A percentile compares a stretch with the other conserved stretches of the same genome.
These are phyloP conservation scores for Metschnikowia sp. DNA, from an alignment of 805 yeast genomes.

Conservation along the genomic window DNA sequence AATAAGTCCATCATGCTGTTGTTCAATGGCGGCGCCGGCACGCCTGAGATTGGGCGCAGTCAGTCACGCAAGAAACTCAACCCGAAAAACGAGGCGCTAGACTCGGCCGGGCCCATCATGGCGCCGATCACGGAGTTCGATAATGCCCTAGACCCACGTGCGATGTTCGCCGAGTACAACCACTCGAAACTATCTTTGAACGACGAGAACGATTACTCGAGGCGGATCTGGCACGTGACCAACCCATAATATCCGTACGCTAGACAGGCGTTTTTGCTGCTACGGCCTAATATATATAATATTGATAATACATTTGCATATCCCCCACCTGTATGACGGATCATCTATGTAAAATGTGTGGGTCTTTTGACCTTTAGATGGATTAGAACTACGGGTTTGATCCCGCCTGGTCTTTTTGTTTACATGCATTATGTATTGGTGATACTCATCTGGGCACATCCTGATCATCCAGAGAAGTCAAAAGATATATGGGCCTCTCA, in stretches of 20 bases:
- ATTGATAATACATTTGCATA: too few species aligned
- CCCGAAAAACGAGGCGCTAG: constrained; percentile 16
- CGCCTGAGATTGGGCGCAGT: constrained; percentile 25
- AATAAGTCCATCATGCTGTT: constrained; percentile 32
- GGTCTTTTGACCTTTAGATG: too few species aligned
- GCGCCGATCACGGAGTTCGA: constrained; percentile 30
- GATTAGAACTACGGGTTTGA: too few species aligned
- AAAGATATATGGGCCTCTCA: too few species aligned
- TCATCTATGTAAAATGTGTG: too few species aligned
- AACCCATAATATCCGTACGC: constrained; percentile 12
- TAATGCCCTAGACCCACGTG: constrained; percentile 15
- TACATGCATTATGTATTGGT: too few species aligned
- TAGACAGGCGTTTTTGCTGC: too few species aligned
- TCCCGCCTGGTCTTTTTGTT: too few species aligned
- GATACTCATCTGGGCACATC: too few species aligned
- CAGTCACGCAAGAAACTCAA: constrained; percentile 29
- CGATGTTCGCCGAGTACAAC: constrained; percentile 15
- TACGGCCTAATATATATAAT: too few species aligned
- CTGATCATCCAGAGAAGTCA: too few species aligned
- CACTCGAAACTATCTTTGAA: constrained; percentile 15
- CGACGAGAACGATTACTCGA: constrained; percentile 20
- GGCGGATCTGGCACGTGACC: constrained; percentile 18
- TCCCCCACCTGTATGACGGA: too few species aligned
- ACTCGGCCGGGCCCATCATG: constrained; percentile 23
- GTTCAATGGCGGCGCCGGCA: constrained; percentile 16